These are phyloP conservation scores for Physocladia obscura DNA, from an alignment of 192 early-diverging fungal species.

Conservation along the genomic window DNA sequence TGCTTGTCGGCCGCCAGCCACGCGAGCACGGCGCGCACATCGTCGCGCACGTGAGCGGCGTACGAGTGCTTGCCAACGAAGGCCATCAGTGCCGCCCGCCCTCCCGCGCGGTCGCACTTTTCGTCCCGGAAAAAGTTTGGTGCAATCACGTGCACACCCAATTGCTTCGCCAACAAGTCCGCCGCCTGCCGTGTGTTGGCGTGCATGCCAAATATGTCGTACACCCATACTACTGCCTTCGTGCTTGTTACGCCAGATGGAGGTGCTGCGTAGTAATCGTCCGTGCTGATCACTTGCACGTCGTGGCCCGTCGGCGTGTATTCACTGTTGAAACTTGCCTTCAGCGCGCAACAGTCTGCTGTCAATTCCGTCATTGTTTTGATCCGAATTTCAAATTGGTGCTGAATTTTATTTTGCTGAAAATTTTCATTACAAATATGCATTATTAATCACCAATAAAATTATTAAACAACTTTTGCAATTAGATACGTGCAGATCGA, in stretches of 20 bases:
- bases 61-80: neutral
- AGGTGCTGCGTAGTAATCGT: neutral
- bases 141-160: neutral
- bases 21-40: neutral
- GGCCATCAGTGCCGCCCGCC: neutral
- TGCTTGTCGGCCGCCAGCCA: constrained; percentile 8
- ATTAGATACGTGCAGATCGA: too few species aligned
- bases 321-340: neutral
- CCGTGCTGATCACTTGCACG: neutral
- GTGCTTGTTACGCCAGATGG: neutral
- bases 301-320: neutral
- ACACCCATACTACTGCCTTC: neutral
- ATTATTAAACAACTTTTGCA: too few species aligned
- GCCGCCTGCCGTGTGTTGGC: constrained; percentile 1
- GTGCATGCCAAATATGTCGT: neutral
- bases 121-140: constrained; percentile 9
- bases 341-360: neutral
- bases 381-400: too few species aligned
- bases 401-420: too few species aligned
- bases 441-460: too few species aligned
- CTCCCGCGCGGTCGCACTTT: neutral
- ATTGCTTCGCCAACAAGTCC: neutral
- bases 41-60: neutral
- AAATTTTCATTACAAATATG: too few species aligned
- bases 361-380: too few species aligned